Conservation (phyloP, 1,284 basidiomycete genomes). For the Ustilago shanxiensis region DNA sequence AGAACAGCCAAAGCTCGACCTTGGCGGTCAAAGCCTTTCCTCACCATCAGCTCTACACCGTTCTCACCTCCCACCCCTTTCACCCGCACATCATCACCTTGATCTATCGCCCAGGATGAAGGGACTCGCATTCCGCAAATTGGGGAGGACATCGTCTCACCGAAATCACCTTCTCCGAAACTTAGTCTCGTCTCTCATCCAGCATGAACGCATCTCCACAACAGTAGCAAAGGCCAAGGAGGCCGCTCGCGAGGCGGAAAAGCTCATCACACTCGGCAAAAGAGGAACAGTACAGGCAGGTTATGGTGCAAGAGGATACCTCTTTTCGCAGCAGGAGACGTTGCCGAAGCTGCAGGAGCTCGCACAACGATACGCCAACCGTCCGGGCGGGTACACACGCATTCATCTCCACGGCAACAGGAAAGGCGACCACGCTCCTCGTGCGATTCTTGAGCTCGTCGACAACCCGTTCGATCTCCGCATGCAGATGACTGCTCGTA, state of each 20-base stretch:
- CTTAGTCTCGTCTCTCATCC: slow-evolving; percentile 90
- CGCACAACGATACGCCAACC: slow-evolving; percentile 82
- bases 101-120: slow-evolving; percentile 57
- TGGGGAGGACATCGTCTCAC: slow-evolving; percentile 59
- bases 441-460: slow-evolving; percentile 91
- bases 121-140: slow-evolving; percentile 67
- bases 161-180: slow-evolving; percentile 73
- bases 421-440: slow-evolving; percentile 90
- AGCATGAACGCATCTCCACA: slow-evolving; percentile 96
- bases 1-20: slow-evolving; percentile 7
- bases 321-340: slow-evolving; percentile 70
- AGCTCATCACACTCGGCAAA: slow-evolving; percentile 75
- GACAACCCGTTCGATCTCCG: slow-evolving; percentile 91
- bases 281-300: slow-evolving; percentile 47
- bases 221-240: slow-evolving; percentile 96
- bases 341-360: slow-evolving; percentile 85
- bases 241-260: slow-evolving; percentile 89
- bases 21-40: neutral
- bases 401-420: slow-evolving; percentile 90
- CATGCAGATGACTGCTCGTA: slow-evolving; percentile 67
- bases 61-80: neutral
- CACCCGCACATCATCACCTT: neutral
- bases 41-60: neutral
- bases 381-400: slow-evolving; percentile 95
- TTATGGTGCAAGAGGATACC: slow-evolving; percentile 59